A percentile compares a stretch with the other conserved stretches of the same genome.
These are phyloP conservation scores for Anisodus acutangulus DNA, from an alignment of 257 asterid species.

Conservation along the genomic window DNA sequence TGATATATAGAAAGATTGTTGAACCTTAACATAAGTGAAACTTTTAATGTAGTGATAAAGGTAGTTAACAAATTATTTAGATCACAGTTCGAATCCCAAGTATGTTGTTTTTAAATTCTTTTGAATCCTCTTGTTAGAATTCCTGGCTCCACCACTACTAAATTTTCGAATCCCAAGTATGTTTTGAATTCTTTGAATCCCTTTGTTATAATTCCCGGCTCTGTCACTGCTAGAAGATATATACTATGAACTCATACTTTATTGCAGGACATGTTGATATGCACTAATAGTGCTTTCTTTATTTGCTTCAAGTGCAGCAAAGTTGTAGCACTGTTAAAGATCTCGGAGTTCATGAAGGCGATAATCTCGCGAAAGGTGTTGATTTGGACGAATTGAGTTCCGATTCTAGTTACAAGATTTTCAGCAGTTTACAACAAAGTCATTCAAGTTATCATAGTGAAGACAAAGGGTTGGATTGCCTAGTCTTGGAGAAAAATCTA, in stretches of 20 bases:
- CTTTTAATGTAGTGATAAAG: not conserved
- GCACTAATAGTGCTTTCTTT: not conserved
- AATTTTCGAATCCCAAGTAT: not conserved
- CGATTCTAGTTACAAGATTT: constrained; percentile 45
- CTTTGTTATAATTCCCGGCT: not conserved
- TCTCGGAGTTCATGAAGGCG: constrained; percentile 49
- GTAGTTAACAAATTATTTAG: not conserved
- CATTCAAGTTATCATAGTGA: constrained; percentile 47
- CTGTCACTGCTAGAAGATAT: not conserved
- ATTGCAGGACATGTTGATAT: not conserved
- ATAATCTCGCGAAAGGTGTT: constrained; percentile 43
- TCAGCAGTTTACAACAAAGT: constrained; percentile 45
- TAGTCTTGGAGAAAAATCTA: constrained; percentile 49
- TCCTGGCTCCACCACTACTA: too few species aligned
- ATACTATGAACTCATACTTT: not conserved
- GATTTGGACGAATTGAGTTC: constrained; percentile 56
- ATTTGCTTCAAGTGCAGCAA: constrained; percentile 37
- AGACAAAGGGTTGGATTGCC: constrained; percentile 44
- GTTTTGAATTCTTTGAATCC: not conserved
- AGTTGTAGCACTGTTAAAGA: constrained; percentile 47
- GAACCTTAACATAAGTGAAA: not conserved
- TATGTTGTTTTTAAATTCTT: too few species aligned
- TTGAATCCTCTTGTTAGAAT: too few species aligned
- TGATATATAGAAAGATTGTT: not conserved
- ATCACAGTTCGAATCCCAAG: not conserved